Evolutionary conservation across 306 rosid species (phyloP).

Genomic region (Prinsepia uniflora): DNA sequence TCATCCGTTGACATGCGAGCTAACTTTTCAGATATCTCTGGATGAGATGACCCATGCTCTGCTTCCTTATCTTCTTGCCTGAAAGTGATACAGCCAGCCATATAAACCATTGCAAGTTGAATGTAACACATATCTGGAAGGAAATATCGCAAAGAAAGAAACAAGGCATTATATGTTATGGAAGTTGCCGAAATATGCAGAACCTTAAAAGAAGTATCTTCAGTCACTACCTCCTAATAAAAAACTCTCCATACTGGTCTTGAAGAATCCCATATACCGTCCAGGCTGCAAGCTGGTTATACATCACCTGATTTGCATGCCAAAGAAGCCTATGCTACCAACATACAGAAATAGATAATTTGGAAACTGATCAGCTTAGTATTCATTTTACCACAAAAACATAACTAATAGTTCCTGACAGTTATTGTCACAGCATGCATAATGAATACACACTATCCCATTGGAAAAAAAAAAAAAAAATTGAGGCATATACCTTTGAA

Average conservation of each 20-base stretch:
- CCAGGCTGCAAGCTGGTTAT: conserved; percentile 96
- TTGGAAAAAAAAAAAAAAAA: neutral
- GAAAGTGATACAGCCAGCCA: conserved; percentile 31
- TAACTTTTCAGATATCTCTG: conserved; percentile 65
- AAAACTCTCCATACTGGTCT: conserved; percentile 88
- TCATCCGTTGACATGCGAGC: conserved; percentile 64
- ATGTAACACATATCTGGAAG: conserved; percentile 16
- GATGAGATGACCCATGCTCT: conserved; percentile 52
- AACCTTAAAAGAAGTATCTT: conserved; percentile 1
- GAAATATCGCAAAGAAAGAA: conserved; percentile 20
- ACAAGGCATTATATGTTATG: conserved; percentile 20
- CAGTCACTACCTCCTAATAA: conserved; percentile 61
- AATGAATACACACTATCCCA: neutral
- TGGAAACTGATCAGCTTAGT: conserved; percentile 19
- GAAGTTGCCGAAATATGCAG: neutral
- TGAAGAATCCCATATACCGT: conserved; percentile 93
- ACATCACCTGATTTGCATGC: conserved; percentile 97
- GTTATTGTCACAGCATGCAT: neutral
- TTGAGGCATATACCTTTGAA: conserved; percentile 61
- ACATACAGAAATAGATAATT: conserved; percentile 24
- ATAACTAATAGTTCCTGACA: neutral
- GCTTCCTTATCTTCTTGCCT: conserved; percentile 85
- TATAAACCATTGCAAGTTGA: conserved; percentile 16
- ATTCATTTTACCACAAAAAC: conserved; percentile 1
- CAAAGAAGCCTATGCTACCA: conserved; percentile 92